Base-by-base conservation (phyloP, 495 filamentous ascomycete species). In the Neurospora tetraspora region DNA sequence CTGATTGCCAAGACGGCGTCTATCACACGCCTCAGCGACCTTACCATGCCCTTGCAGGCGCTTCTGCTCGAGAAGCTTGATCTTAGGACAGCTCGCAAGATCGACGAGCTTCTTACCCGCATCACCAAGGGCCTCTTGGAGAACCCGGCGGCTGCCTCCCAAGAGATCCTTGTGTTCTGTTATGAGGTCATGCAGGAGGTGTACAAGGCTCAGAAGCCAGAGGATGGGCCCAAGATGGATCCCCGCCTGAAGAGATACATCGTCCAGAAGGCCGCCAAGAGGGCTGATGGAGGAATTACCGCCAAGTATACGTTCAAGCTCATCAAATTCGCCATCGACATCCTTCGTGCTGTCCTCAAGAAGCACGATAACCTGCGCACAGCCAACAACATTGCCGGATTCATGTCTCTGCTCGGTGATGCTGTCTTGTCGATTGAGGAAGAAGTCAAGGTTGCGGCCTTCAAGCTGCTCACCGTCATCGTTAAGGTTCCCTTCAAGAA, bases 141-240 rank as follows among this genome's bases (percentile, higher is more conserved):
- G 68, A 99, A 99, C 75, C 86, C 90, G 10, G 89, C 88, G 12
- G 89, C 92, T 9, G 87, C 90, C 70, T 92, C 89, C 61, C 90
- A 91, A 65, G 91, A 96, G 70, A 87, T 95, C 70, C 83, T 98
- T 53, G 82, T 98, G 0, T 98, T 98, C 81, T 97, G 94, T 80
- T 97, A 97, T 78, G 92, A 98, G 82, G 87, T 97, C 61, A 91
- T 97, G 40, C 91, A 94, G 78, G 91, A 94, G 75, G 91, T 92
- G 2, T 96, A 97, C 78, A 87, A 88, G 69, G 85, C 85, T 43
- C 79, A 82, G 42, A 84, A 85, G 74, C 84, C 81, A 18, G 72
- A 84, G 39, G 79, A 77, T 14, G 80, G 81, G 34, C 77, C 77
- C 23, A 86, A 84, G 69, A 81, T 89, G 6, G 86, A 91, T 75